phyloP scores from a whole-genome alignment of 768 basidiomycete genomes.

The Antrodiella citrinella region DNA sequence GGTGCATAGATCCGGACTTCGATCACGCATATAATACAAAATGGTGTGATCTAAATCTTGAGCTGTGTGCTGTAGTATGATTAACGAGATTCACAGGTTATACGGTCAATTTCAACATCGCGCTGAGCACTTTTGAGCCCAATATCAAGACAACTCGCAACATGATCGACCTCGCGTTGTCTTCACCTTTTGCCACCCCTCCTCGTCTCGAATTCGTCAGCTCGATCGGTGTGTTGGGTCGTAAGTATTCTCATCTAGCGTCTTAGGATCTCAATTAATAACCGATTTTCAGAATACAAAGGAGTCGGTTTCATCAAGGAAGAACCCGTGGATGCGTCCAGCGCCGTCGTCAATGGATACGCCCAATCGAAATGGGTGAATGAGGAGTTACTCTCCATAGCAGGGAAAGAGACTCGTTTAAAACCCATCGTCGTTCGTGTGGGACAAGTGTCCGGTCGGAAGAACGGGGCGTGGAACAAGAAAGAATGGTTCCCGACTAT shows the following conservation, averaged over 20 bases:
- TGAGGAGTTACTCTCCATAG: slow-evolving; percentile 16
- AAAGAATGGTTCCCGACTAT: slow-evolving; percentile 31
- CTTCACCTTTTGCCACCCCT: slow-evolving; percentile 5
- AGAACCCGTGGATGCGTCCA: slow-evolving; percentile 1
- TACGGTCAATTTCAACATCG: slow-evolving; percentile 21
- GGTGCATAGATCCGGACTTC: not conserved
- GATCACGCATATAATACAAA: slow-evolving; percentile 15
- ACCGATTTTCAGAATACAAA: not conserved
- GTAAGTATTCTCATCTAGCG: slow-evolving; percentile 1
- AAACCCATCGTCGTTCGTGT: slow-evolving; percentile 17
- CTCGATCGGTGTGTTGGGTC: slow-evolving; percentile 17
- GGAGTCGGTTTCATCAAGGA: slow-evolving; percentile 6
- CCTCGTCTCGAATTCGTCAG: slow-evolving; percentile 17
- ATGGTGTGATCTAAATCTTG: slow-evolving; percentile 7
- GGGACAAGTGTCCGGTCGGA: slow-evolving; percentile 28
- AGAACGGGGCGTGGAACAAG: slow-evolving; percentile 26
- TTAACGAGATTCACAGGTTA: slow-evolving; percentile 18
- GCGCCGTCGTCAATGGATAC: slow-evolving; percentile 23
- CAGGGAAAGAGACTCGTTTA: slow-evolving; percentile 1
- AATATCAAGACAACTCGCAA: slow-evolving; percentile 16
- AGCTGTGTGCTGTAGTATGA: not conserved
- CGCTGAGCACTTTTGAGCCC: slow-evolving; percentile 16
- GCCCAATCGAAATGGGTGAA: slow-evolving; percentile 26
- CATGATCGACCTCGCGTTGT: slow-evolving; percentile 18
- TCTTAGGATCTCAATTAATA: not conserved